phyloP scores from a whole-genome alignment of 2,329 filamentous ascomycete species.

The Clonostachys chloroleuca region DNA sequence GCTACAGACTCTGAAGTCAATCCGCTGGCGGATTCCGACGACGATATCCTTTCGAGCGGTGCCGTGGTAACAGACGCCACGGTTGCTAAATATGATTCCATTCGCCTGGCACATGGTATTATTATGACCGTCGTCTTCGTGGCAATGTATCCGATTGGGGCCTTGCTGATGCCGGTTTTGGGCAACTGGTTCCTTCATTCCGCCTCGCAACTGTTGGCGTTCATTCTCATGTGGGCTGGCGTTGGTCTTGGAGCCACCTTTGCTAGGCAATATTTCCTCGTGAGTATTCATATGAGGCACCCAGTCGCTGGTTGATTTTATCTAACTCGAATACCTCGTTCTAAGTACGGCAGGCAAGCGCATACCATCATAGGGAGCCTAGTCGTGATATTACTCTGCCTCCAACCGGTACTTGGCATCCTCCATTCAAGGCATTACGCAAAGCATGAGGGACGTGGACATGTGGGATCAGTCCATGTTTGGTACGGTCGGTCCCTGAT shows the following conservation, averaged over 20 bases:
- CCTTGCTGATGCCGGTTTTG: constrained; percentile 55
- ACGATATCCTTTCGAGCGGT: constrained; percentile 1
- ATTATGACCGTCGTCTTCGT: constrained; percentile 58
- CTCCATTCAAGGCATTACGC: constrained; percentile 52
- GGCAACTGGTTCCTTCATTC: constrained; percentile 56
- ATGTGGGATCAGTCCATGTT: constrained; percentile 52
- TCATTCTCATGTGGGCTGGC: constrained; percentile 54
- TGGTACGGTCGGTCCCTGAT: constrained; percentile 61
- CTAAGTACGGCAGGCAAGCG: constrained; percentile 43
- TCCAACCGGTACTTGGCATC: constrained; percentile 55
- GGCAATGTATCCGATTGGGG: constrained; percentile 54
- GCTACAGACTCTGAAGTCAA: constrained; percentile 42
- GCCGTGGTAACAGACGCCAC: constrained; percentile 1
- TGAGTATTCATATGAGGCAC: constrained; percentile 21
- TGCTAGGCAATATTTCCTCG: constrained; percentile 32
- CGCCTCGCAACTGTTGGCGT: constrained; percentile 46
- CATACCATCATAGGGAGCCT: constrained; percentile 55
- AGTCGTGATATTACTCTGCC: constrained; percentile 44
- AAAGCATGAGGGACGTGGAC: constrained; percentile 38
- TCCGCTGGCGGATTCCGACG: constrained; percentile 35
- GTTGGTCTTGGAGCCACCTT: constrained; percentile 53
- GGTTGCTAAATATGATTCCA: constrained; percentile 9
- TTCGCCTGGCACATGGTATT: constrained; percentile 48
- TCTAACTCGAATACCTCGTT: no score
- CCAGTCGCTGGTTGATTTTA: no score